Evolutionary conservation across 495 filamentous ascomycete species (phyloP).

Genomic region (Elaphomyces granulatus): DNA sequence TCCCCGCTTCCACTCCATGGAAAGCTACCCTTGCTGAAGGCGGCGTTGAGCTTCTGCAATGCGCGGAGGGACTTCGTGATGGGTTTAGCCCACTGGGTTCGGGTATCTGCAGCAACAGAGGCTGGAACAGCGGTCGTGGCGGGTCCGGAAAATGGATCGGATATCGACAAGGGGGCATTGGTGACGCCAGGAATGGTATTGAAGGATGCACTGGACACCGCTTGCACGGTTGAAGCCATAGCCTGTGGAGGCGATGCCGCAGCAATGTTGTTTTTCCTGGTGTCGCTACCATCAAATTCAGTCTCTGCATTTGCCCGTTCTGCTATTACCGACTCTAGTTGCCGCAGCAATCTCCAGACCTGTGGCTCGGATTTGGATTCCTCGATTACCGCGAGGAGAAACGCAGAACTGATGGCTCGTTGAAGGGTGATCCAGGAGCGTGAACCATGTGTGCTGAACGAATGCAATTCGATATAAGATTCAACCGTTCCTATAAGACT

Average conservation of each 20-base stretch:
- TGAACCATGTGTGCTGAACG: constrained; percentile 25
- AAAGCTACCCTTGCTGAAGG: constrained; percentile 18
- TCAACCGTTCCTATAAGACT: constrained; percentile 30
- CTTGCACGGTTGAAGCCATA: neutral
- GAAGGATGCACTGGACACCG: constrained; percentile 6
- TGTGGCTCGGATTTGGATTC: constrained; percentile 19
- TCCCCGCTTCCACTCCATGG: neutral
- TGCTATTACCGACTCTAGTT: constrained; percentile 25
- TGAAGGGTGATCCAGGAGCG: constrained; percentile 37
- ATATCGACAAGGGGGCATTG: constrained; percentile 12
- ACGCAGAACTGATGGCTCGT: constrained; percentile 32
- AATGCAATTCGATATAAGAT: constrained; percentile 33
- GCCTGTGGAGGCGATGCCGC: neutral
- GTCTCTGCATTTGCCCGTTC: constrained; percentile 30
- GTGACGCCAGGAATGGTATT: constrained; percentile 21
- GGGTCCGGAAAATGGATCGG: constrained; percentile 8
- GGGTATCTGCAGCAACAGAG: constrained; percentile 18
- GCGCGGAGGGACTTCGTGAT: constrained; percentile 33
- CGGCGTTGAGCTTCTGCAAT: constrained; percentile 30
- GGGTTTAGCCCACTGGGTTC: constrained; percentile 35
- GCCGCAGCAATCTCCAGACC: constrained; percentile 26
- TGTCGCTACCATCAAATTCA: constrained; percentile 4
- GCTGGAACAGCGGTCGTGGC: constrained; percentile 17
- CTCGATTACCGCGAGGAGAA: constrained; percentile 30
- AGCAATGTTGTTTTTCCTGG: neutral